phyloP scores from a whole-genome alignment of 1,284 basidiomycete species.

The Ganoderma meredithae region DNA sequence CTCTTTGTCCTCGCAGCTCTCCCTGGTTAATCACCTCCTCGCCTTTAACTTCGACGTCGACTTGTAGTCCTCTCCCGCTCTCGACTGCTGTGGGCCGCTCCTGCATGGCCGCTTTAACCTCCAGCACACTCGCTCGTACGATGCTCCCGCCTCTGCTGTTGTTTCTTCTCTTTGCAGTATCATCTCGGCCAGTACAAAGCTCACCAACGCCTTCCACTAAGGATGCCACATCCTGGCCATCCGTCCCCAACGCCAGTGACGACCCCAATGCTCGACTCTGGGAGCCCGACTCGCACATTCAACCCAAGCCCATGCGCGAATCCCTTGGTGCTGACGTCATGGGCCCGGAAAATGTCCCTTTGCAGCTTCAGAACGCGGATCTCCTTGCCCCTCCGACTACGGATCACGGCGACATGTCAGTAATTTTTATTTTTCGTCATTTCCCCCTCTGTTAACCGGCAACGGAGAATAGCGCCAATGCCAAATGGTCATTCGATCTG shows the following conservation, averaged over 20 bases:
- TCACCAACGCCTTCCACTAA: constrained; percentile 15
- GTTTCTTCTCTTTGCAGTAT: constrained; percentile 10
- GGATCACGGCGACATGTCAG: constrained; percentile 69
- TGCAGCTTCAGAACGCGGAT: constrained; percentile 68
- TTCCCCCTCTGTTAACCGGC: neutral
- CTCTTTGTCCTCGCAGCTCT: neutral
- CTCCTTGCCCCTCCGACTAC: constrained; percentile 70
- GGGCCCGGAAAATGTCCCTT: constrained; percentile 60
- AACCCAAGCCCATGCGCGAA: constrained; percentile 48
- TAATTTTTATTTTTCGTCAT: constrained; percentile 31
- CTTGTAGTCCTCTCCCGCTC: no score
- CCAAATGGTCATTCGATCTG: constrained; percentile 77
- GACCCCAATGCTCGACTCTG: constrained; percentile 60
- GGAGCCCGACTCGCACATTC: constrained; percentile 36
- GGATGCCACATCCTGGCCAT: constrained; percentile 36
- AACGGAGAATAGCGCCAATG: constrained; percentile 51
- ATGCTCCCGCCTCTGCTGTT: constrained; percentile 19
- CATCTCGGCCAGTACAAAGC: neutral
- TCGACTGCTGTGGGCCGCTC: neutral
- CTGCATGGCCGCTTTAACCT: constrained; percentile 14
- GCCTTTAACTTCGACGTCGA: neutral
- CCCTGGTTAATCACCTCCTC: neutral
- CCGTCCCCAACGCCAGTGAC: constrained; percentile 56
- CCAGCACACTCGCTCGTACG: constrained; percentile 14
- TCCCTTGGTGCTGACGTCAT: constrained; percentile 59